Base-by-base conservation (phyloP, 2,329 filamentous ascomycete species). In the Pseudogymnoascus sp. region DNA sequence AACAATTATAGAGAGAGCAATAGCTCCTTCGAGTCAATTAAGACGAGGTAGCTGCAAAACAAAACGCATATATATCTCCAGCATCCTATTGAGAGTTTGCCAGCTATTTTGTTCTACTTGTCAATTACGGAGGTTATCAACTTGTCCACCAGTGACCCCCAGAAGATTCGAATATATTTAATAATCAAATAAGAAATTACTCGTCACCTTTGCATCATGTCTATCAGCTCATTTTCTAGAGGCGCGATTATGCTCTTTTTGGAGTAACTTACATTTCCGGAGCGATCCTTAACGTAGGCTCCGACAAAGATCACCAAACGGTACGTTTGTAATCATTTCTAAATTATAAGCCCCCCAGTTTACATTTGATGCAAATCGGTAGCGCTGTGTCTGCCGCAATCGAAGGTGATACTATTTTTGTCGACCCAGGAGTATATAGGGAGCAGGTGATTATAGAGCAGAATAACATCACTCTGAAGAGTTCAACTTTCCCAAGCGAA, bases 371-470 rank as follows among this genome's bases (percentile, higher is more conserved):
- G 11, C 11, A 68, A 66, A 69, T 67, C 25, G 61, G 64, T 23
- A 64, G 56, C n/a, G 66, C 66, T 18, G 61, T 64, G 21, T 64
- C 63, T 7, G 66, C 62, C n/a, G 67, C 38, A 42, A 3, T 42
- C 8, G 16, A 42, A 7, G 38, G 38, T 11, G 38, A 42, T 42
- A 77, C 75, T 64, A 82, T 83, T 72, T 83, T 82, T 73, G 81
- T 84, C 68, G 70, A 81, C 64, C 71, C 77, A 38, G 81, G 81
- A 2, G 82, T 78, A 40, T 83, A 84, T 74, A 72, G 74, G 16
- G 81, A 83, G 69, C 81, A 83, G 68, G 79, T 83, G 60, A 79
- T 77, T 68, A 75, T 84, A 56, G 71, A 75, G n/a, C 69, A 70
- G 3, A 74, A 78, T 59, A 75, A 74, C 18, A 78, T 77, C 3